phyloP scores from a whole-genome alignment of 2,329 filamentous ascomycete species.

The Talaromyces sp. region DNA sequence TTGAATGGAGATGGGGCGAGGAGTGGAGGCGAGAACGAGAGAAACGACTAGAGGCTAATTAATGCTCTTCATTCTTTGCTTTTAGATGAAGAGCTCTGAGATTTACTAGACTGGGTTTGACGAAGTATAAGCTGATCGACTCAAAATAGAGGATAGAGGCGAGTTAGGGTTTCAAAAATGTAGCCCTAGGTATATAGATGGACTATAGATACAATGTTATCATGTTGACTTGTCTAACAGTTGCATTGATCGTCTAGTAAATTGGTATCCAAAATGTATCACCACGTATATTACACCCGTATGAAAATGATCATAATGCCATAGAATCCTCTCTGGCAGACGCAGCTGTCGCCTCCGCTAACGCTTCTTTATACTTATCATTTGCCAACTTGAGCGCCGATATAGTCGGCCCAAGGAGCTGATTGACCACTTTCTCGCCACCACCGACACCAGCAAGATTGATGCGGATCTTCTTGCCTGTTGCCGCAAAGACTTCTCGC shows the following conservation, averaged over 20 bases:
- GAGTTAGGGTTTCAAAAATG: not conserved
- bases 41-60: slow-evolving; percentile 1
- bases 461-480: slow-evolving; percentile 68
- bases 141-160: not conserved
- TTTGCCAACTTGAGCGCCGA: slow-evolving; percentile 67
- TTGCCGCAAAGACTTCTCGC: slow-evolving; percentile 65
- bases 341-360: slow-evolving; percentile 57
- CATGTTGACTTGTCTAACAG: not conserved
- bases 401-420: slow-evolving; percentile 71
- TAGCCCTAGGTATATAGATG: not conserved
- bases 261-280: slow-evolving; percentile 1
- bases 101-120: not conserved
- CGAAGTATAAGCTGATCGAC: not conserved
- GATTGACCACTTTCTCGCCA: slow-evolving; percentile 69
- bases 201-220: not conserved
- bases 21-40: slow-evolving; percentile 10
- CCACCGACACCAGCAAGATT: slow-evolving; percentile 65
- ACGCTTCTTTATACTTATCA: slow-evolving; percentile 65
- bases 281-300: not conserved
- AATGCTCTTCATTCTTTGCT: not conserved
- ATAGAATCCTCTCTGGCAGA: slow-evolving; percentile 15
- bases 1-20: slow-evolving; percentile 13
- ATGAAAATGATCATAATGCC: slow-evolving; percentile 1
- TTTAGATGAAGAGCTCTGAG: not conserved
- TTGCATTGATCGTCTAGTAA: not conserved